Conservation (phyloP, 2,329 filamentous ascomycete species). For the Nigrospora oryzae region DNA sequence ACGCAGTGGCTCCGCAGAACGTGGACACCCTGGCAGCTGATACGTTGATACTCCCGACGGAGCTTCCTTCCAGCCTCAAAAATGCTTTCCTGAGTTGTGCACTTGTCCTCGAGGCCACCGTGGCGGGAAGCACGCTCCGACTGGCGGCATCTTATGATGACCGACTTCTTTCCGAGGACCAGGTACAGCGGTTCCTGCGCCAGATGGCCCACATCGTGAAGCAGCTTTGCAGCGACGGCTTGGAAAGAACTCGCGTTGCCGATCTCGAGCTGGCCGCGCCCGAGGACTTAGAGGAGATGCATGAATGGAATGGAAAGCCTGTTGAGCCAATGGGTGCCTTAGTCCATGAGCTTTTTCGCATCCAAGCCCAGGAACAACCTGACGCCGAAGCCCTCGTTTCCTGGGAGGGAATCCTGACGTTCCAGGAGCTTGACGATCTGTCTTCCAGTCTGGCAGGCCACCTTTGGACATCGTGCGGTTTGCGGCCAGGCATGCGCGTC, state of each 20-base stretch:
- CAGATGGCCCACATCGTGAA: slow-evolving; percentile 1
- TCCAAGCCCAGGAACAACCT: background rate
- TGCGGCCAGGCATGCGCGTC: background rate
- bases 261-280: background rate
- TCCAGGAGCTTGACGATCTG: background rate
- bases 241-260: background rate
- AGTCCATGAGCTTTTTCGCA: background rate
- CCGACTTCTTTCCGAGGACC: background rate
- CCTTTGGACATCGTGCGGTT: background rate
- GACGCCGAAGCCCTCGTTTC: background rate
- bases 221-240: background rate
- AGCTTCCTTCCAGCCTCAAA: background rate
- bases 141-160: slow-evolving; percentile 1
- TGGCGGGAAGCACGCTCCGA: background rate
- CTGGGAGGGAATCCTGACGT: background rate
- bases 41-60: background rate
- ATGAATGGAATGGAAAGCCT: background rate
- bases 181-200: slow-evolving; percentile 3
- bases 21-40: background rate
- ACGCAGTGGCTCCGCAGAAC: background rate
- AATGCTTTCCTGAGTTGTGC: background rate
- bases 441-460: background rate
- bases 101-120: background rate
- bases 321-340: background rate
- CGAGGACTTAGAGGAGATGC: background rate